Evolutionary conservation across 2,329 filamentous ascomycete species (phyloP).

Genomic region (Mollisia scopiformis): DNA sequence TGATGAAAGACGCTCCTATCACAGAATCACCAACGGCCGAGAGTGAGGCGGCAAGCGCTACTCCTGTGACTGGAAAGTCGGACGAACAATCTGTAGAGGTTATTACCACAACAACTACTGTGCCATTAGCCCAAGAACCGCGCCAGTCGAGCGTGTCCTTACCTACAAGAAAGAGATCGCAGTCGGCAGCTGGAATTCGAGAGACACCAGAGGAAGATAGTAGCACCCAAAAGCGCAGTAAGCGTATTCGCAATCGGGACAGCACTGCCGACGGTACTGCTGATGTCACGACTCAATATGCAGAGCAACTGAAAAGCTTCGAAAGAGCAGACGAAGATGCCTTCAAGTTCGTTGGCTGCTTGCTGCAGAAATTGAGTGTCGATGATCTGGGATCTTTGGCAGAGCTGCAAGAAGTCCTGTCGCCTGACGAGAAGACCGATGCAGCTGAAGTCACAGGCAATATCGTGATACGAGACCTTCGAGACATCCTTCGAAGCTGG

Average conservation of each 20-base stretch:
- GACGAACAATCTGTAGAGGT: constrained; percentile 24
- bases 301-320: constrained; percentile 52
- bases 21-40: constrained; percentile 28
- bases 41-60: constrained; percentile 19
- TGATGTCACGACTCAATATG: constrained; percentile 55
- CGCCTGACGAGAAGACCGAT: constrained; percentile 18
- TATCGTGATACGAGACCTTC: constrained; percentile 39
- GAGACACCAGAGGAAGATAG: constrained; percentile 61
- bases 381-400: constrained; percentile 34
- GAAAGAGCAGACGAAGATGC: constrained; percentile 34
- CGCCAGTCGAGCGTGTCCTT: constrained; percentile 22
- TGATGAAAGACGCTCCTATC: constrained; percentile 31
- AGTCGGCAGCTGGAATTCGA: constrained; percentile 61
- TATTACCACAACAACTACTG: constrained; percentile 25
- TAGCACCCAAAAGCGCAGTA: constrained; percentile 63
- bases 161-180: constrained; percentile 60
- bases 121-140: constrained; percentile 25
- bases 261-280: constrained; percentile 50
- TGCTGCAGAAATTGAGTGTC: constrained; percentile 34
- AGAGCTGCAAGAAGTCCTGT: constrained; percentile 31
- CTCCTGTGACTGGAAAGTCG: constrained; percentile 19
- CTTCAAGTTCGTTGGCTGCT: constrained; percentile 32
- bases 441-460: constrained; percentile 26
- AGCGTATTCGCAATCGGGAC: constrained; percentile 65
- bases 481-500: constrained; percentile 40